These are phyloP conservation scores for Termitomyces heimii DNA, from an alignment of 768 basidiomycete genomes.

Conservation along the genomic window DNA sequence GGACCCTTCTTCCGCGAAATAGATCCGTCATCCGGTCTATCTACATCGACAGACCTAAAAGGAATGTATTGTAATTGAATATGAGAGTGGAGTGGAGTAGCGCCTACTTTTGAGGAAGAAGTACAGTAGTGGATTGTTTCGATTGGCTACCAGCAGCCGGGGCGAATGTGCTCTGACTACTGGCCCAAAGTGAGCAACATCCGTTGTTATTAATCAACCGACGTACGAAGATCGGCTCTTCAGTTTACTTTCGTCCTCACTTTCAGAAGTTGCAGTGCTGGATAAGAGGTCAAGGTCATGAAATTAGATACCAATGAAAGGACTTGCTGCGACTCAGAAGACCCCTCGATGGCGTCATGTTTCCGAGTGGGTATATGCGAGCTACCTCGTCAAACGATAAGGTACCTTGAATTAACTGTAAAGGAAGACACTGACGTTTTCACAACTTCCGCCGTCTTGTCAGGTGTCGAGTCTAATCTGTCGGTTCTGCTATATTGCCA, in stretches of 20 bases:
- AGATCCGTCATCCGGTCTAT: not conserved
- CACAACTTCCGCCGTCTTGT: not conserved
- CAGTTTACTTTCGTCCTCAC: not conserved
- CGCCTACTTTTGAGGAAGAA: not conserved
- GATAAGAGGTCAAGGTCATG: not conserved
- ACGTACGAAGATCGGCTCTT: constrained; percentile 3
- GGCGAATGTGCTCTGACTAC: not conserved
- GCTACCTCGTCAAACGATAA: not conserved
- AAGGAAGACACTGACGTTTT: not conserved
- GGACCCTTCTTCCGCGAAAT: not conserved
- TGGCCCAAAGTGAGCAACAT: not conserved
- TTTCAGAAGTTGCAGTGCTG: not conserved
- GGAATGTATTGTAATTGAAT: not conserved
- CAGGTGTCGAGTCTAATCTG: not conserved
- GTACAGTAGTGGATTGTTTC: not conserved
- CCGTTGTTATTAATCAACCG: not conserved
- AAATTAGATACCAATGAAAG: not conserved
- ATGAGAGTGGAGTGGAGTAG: too few species aligned
- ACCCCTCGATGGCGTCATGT: not conserved
- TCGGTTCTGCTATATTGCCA: not conserved
- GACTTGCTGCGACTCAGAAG: not conserved
- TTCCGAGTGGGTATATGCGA: not conserved
- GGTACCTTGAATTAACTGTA: not conserved
- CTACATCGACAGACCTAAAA: not conserved
- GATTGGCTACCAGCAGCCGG: not conserved